These are phyloP conservation scores for Eimeria tenella DNA, from an alignment of 169 alveolate genomes.

Conservation along the genomic window DNA sequence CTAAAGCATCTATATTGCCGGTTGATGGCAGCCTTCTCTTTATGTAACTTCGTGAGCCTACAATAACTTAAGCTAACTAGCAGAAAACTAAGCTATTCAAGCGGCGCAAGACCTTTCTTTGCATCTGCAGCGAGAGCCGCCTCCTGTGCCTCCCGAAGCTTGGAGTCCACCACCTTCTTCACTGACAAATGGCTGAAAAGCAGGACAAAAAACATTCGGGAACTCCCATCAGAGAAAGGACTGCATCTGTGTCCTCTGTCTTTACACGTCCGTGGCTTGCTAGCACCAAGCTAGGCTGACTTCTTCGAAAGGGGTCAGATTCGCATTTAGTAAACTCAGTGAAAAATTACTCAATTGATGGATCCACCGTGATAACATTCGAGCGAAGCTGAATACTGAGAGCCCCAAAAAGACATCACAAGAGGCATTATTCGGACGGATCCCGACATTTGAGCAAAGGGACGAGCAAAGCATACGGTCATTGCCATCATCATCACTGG, in stretches of 20 bases:
- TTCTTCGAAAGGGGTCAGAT: too few relatives aligned
- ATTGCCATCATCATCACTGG: too few relatives aligned
- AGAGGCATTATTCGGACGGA: too few relatives aligned
- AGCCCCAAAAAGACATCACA: background rate
- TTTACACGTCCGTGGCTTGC: too few relatives aligned
- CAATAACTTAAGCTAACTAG: background rate
- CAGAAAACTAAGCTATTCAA: background rate
- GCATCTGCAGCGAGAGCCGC: conserved; percentile 70
- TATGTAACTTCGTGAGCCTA: background rate
- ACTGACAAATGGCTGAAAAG: conserved; percentile 28
- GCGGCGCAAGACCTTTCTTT: background rate
- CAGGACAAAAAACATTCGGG: background rate
- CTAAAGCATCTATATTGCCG: conserved; percentile 1
- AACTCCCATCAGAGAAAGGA: too few relatives aligned
- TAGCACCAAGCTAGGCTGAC: too few relatives aligned
- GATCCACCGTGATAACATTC: conserved; percentile 21
- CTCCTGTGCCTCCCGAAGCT: conserved; percentile 40
- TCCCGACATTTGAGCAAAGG: background rate
- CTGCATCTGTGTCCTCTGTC: too few relatives aligned
- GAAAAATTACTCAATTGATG: conserved; percentile 19
- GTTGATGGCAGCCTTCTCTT: background rate
- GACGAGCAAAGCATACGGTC: background rate
- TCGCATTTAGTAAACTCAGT: too few relatives aligned
- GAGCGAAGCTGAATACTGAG: conserved; percentile 66
- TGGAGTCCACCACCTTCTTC: conserved; percentile 42